Evolutionary conservation across 306 rosid genomes (phyloP).

Genomic region (Malus orientalis): DNA sequence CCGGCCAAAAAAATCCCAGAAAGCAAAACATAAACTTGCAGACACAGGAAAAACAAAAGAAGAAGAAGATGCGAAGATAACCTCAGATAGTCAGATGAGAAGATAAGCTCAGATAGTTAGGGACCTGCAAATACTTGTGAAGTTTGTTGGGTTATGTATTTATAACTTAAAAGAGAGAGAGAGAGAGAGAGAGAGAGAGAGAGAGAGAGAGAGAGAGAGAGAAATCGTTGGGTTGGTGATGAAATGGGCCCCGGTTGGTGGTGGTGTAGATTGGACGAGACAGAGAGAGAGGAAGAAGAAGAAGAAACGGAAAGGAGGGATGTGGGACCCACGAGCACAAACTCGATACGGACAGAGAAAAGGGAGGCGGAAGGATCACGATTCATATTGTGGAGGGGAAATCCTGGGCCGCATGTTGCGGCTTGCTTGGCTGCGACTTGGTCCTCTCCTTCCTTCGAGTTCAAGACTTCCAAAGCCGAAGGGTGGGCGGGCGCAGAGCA

Average conservation of each 20-base stretch:
- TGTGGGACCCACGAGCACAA: slow-evolving; percentile 1
- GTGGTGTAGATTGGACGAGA: not conserved
- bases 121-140: slow-evolving; percentile 1
- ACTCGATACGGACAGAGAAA: not conserved
- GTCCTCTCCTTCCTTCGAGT: not conserved
- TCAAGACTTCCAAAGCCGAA: not conserved
- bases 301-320: not conserved
- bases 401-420: slow-evolving; percentile 1
- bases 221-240: not conserved
- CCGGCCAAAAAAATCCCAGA: not conserved
- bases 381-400: not conserved
- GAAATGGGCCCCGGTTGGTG: slow-evolving; percentile 8
- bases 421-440: not conserved
- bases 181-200: not conserved
- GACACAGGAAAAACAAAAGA: not conserved
- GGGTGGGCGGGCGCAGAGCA: not conserved
- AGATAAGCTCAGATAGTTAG: not conserved
- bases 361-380: not conserved
- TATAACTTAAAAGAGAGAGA: too few relatives aligned
- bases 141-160: not conserved
- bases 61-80: not conserved
- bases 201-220: not conserved
- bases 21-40: not conserved
- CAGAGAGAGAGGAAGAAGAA: not conserved
- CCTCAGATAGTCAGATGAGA: not conserved